Conservation (phyloP, 2,329 filamentous ascomycete genomes). For the Sporothrix globosa region DNA sequence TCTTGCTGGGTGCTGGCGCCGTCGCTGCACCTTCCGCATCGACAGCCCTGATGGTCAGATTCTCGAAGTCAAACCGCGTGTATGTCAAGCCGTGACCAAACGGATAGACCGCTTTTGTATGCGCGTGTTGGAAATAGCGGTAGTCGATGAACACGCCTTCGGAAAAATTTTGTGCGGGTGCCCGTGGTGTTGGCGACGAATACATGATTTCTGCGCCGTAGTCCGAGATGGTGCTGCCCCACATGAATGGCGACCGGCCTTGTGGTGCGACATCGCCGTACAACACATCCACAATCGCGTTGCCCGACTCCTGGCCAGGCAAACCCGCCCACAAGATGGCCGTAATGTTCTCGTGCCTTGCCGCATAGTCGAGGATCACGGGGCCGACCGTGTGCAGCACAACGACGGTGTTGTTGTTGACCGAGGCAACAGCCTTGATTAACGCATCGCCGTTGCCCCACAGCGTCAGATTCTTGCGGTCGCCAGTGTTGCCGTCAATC, state of each 20-base stretch:
- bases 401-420: conserved; percentile 58
- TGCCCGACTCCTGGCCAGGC: conserved; percentile 59
- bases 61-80: conserved; percentile 64
- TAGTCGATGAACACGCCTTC: conserved; percentile 83
- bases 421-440: conserved; percentile 68
- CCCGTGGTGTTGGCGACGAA: conserved; percentile 37
- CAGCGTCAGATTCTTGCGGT: conserved; percentile 73
- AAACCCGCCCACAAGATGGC: conserved; percentile 59
- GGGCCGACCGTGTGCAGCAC: conserved; percentile 61
- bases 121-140: conserved; percentile 66
- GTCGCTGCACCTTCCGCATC: conserved; percentile 36
- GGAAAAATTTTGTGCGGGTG: conserved; percentile 68
- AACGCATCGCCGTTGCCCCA: conserved; percentile 77
- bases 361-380: conserved; percentile 66
- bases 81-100: conserved; percentile 81
- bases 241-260: conserved; percentile 81
- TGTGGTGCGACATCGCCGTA: conserved; percentile 57
- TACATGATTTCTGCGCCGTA: conserved; percentile 74
- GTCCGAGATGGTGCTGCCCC: conserved; percentile 69
- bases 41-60: conserved; percentile 39
- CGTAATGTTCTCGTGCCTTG: conserved; percentile 58
- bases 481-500: conserved; percentile 65
- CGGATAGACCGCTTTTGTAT: conserved; percentile 69
- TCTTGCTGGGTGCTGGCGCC: conserved; percentile 45
- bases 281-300: conserved; percentile 51